Base-by-base conservation (phyloP, 1,284 basidiomycete genomes). In the Tetrapyrgos nigripes region DNA sequence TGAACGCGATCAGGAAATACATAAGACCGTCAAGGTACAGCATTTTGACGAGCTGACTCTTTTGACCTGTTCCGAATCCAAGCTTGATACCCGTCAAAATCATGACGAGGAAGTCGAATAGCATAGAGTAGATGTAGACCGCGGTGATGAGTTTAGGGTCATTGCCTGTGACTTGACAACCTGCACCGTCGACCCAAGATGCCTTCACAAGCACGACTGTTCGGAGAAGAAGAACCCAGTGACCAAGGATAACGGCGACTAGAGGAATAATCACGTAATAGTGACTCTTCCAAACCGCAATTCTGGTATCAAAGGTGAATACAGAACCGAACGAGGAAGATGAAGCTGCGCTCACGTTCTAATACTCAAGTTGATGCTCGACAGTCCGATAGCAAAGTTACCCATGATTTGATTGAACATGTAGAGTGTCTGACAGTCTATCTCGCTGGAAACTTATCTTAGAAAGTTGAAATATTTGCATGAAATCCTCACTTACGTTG, bases 181-280 rank as follows among this genome's bases (percentile, higher is more conserved):
- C 77, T 53, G 70, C 61, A 11, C 13, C 24, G 1, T 70, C 79
- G 2, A 82, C 66, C 85, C 85, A 89, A 3, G 62, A 68, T 0
- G 87, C 87, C 56, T 83, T 82, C 28, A 89, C 73, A 28, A 87
- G 76, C n/a, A 87, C 74, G 24, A 28, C 68, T 82, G 88, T 88
- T 64, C 91, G 89, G 14, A 92, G 74, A 45, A 91, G 77, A 48
- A 92, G 78, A 4, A 85, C 86, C 89, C 89, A 92, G 65, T 92
- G 89, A 0, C 84, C 89, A 33, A 91, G 75, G 62, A 89, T 89
- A 53, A 91, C 69, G 24, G 80, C 46, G 37, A 87, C 70, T 10
- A 92, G 76, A 17, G 80, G 77, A 5, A 75, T 56, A 35, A 87
- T 78, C 51, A 91, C 79, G 64, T 81, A 87, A 69, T 19, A 31